Percentiles rank a stretch among this genome's conserved stretches.
phyloP scores from a whole-genome alignment of 805 yeast species.

The Deakozyma indianensis region DNA sequence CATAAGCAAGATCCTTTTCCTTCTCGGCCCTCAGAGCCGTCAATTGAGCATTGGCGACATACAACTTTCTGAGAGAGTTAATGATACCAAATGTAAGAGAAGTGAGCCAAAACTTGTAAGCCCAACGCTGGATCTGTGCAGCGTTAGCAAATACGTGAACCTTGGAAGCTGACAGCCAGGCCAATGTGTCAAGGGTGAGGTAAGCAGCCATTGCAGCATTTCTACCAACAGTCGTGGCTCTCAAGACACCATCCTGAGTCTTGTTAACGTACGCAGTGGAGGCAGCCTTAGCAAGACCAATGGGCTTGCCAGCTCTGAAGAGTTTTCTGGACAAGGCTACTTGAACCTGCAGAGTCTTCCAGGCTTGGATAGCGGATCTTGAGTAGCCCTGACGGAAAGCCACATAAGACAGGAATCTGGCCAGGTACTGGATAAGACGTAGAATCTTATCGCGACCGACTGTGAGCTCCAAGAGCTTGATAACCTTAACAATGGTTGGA shows the following conservation, averaged over 20 bases:
- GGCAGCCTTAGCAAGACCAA: conserved; percentile 54
- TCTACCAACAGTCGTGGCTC: conserved; percentile 25
- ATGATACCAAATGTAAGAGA: conserved; percentile 52
- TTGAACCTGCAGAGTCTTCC: conserved; percentile 44
- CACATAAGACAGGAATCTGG: conserved; percentile 56
- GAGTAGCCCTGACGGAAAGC: conserved; percentile 42
- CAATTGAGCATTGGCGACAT: conserved; percentile 27
- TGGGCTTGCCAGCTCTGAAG: conserved; percentile 69
- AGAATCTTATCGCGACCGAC: conserved; percentile 72
- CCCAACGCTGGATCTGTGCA: conserved; percentile 28
- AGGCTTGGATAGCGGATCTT: conserved; percentile 30
- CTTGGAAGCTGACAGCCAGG: conserved; percentile 17
- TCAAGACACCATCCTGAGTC: conserved; percentile 44
- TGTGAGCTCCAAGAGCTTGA: conserved; percentile 11
- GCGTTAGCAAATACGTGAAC: conserved; percentile 21
- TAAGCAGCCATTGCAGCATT: conserved; percentile 22
- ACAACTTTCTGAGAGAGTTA: conserved; percentile 42
- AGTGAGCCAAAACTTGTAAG: conserved; percentile 64
- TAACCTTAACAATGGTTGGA: background rate
- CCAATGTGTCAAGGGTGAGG: conserved; percentile 21
- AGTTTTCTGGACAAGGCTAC: conserved; percentile 68
- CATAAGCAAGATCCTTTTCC: conserved; percentile 24
- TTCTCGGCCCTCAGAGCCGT: conserved; percentile 23
- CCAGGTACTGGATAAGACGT: conserved; percentile 67
- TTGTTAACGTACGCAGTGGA: conserved; percentile 55